phyloP scores from a whole-genome alignment of 768 basidiomycete genomes.

The Gloeostereum incarnatum region DNA sequence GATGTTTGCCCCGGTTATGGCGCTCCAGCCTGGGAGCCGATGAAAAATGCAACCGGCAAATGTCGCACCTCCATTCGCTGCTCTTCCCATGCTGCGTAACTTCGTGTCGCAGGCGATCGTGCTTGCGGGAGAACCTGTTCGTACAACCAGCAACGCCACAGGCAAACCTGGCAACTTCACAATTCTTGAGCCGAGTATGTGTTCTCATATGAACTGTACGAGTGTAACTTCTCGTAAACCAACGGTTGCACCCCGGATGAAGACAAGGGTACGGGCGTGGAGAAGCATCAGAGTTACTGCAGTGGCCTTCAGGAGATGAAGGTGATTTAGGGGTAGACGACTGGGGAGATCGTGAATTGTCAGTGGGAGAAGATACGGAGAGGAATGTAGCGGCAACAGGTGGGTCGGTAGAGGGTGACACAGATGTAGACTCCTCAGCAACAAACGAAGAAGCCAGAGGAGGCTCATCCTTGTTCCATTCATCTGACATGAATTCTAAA shows the following conservation, averaged over 20 bases:
- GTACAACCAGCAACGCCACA: constrained; percentile 4
- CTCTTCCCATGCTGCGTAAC: constrained; percentile 8
- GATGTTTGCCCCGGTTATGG: too few relatives aligned
- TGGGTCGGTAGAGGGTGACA: neutral
- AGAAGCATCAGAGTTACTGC: neutral
- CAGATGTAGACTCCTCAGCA: neutral
- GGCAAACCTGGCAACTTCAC: neutral
- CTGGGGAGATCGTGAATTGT: neutral
- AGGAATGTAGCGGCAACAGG: neutral
- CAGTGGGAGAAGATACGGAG: neutral
- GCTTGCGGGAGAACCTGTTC: constrained; percentile 8
- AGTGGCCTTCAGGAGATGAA: too few relatives aligned
- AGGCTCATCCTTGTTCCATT: too few relatives aligned
- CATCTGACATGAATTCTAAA: too few relatives aligned
- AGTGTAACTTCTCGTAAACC: neutral
- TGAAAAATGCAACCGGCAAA: constrained; percentile 7
- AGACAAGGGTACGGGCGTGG: neutral
- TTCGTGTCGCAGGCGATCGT: constrained; percentile 11
- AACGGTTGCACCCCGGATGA: neutral
- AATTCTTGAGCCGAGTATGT: neutral
- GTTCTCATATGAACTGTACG: neutral
- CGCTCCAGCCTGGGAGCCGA: constrained; percentile 8
- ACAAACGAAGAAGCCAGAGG: neutral
- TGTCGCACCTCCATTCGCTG: constrained; percentile 10
- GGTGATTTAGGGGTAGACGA: too few relatives aligned